Evolutionary conservation across 371 early-diverging fungal genomes (phyloP), one percentile per base, ranked within the genome.

Genomic region (Vittaforma corneae): DNA sequence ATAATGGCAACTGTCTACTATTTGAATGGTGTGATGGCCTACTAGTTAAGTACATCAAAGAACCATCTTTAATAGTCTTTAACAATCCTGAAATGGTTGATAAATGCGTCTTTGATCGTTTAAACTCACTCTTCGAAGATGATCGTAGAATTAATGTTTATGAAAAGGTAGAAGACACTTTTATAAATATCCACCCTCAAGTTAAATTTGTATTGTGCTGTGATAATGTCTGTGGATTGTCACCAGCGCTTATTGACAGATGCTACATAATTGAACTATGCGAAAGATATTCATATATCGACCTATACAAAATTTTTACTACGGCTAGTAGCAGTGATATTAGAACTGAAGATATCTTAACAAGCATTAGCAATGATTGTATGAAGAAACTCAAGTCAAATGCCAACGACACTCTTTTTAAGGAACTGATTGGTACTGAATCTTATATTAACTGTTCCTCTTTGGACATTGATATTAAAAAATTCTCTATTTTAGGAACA

Each of bases 181-280:
- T 65, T 28, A 50, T 68, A 22, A 28, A 1, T 0, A 51, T 74
- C 3, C 28, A 69, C 56, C 18, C 24, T 35, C 14, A 55, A 14
- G 44, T 58, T 11, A 37, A 28, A 45, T 33, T 72, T 33, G 32
- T 72, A 33, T 18, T 72, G 18, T 11, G 67, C 14, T 45, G 51
- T 2, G 74, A 71, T 40, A 62, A 71, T 40, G 44, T 46, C 33
- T 42, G 60, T 24, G 46, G 54, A 28, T 61, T 79, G n/a, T 75
- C 75, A 16, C 75, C 74, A 1, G 75, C 79, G 18, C 47, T 79
- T 3, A 38, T 67, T 38, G 77, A 79, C 61, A 54, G 79, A 51
- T 77, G 75, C 35, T 32, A 62, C 14, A 51, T 64, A 22, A 58
- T 69, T 38, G 28, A 59, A 11, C 51, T 78, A 35, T 30, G 61